Base-by-base conservation (phyloP, 192 early-diverging fungal species). In the Coemansia umbellata region DNA sequence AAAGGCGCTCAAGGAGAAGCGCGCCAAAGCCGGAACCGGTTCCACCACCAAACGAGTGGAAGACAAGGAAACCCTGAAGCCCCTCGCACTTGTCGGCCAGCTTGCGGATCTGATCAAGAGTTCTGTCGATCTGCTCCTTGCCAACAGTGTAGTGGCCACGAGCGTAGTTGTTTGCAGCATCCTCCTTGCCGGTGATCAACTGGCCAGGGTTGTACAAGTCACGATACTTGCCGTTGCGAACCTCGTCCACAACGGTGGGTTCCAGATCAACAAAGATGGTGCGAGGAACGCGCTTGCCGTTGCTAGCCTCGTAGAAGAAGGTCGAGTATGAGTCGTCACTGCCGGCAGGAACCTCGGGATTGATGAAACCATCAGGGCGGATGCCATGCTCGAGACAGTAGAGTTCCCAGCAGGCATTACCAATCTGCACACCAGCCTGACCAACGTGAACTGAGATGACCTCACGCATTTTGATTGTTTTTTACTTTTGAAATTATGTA, bases 391-490 rank as follows among this genome's bases (percentile, higher is more conserved):
- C 97, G 42, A 87, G 81, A 65, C 84, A 91, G 79, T 86, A 88
- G 79, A 99, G 89, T 81, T 99, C 97, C 97, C 97, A 99, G 81
- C 97, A 99, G 84, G 94, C 92, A 84, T 97, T 97, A 89, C 97
- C 97, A 67, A 99, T 99, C 78, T 99, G 97, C 77, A 99, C 93
- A 97, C 97, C 97, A 69, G 97, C 97, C 70, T 86, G 85, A 60
- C 86, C 86, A 76, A 87, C 84, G 77, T 89, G 86, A 65, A 88
- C 72, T 32, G 86, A 87, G 63, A 87, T 86, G 72, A 81, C 79
- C 66, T 89, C 86, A 74, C 85, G 83, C 86, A 87, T 89, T 71
- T 70, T 58, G 22, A 50, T 53, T 35, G 33, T 35, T 45, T 45
- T 45, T 22, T 45, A 45, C 18, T 15, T 28, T 45, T 42, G 21